A percentile compares a stretch with the other conserved stretches of the same genome.
phyloP scores from a whole-genome alignment of 768 basidiomycete species.

The Russula olivacea region DNA sequence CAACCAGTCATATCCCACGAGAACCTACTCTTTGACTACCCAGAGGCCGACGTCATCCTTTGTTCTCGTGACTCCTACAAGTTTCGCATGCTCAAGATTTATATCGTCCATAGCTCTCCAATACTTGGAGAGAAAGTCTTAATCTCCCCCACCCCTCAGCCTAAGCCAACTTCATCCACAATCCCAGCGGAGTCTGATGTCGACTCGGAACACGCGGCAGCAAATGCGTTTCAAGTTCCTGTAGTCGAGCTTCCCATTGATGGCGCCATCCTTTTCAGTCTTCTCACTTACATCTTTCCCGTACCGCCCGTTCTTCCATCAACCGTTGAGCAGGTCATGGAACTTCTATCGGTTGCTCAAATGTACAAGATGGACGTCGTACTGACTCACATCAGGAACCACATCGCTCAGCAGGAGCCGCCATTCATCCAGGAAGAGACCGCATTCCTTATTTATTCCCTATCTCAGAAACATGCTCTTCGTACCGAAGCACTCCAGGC shows the following conservation, averaged over 20 bases:
- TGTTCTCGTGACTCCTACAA: background rate
- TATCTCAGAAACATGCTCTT: background rate
- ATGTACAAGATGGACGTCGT: background rate
- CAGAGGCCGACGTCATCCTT: background rate
- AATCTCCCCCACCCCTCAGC: background rate
- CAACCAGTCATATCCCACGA: background rate
- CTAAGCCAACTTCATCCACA: background rate
- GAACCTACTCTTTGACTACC: background rate
- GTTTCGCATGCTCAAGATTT: background rate
- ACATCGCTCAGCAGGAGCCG: background rate
- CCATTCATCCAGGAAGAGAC: background rate
- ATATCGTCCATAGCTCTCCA: background rate
- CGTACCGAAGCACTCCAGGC: background rate
- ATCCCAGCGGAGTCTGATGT: background rate
- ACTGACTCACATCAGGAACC: background rate
- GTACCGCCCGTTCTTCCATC: background rate
- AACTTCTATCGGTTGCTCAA: background rate
- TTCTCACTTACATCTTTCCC: background rate
- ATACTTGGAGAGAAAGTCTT: background rate
- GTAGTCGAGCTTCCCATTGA: background rate
- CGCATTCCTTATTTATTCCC: background rate
- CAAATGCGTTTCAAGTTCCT: background rate
- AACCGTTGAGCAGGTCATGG: background rate
- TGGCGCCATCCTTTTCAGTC: background rate
- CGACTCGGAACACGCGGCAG: background rate